Percentiles rank a stretch among this genome's conserved stretches.
Conservation (phyloP, 805 yeast genomes). For the Lipomyces sp. region DNA sequence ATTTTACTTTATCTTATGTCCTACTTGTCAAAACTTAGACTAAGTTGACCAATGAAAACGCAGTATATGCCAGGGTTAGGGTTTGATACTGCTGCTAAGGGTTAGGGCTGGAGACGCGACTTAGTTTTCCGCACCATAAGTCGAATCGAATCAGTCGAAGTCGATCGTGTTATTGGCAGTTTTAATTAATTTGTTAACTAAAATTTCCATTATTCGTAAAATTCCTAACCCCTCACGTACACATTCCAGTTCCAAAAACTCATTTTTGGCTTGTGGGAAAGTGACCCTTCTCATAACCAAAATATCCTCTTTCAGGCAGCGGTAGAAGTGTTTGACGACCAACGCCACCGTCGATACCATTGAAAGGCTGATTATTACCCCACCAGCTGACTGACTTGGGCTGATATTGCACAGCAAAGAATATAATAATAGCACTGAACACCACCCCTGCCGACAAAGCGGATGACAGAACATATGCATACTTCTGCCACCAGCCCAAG, state of each 20-base stretch:
- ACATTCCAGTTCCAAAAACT: background rate
- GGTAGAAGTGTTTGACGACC: conserved; percentile 17
- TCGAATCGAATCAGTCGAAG: too few relatives aligned
- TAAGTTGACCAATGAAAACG: too few relatives aligned
- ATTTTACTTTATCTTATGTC: too few relatives aligned
- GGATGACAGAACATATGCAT: conserved; percentile 66
- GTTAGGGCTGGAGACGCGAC: too few relatives aligned
- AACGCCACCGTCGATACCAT: conserved; percentile 22
- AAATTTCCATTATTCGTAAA: too few relatives aligned
- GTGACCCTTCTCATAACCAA: background rate
- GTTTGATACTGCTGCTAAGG: too few relatives aligned
- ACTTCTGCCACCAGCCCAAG: conserved; percentile 74
- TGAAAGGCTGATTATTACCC: conserved; percentile 52
- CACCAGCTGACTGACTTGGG: conserved; percentile 55
- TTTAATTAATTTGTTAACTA: too few relatives aligned
- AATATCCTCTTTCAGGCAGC: conserved; percentile 8
- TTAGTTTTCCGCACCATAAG: too few relatives aligned
- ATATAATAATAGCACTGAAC: conserved; percentile 60
- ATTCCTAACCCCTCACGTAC: too few relatives aligned
- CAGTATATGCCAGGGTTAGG: too few relatives aligned
- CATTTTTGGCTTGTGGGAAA: background rate
- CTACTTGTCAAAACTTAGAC: too few relatives aligned
- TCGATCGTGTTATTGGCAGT: too few relatives aligned
- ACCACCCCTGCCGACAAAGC: conserved; percentile 73
- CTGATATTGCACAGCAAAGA: conserved; percentile 50